phyloP scores from a whole-genome alignment of 345 rosid genomes.

The Passiflora organensis region DNA sequence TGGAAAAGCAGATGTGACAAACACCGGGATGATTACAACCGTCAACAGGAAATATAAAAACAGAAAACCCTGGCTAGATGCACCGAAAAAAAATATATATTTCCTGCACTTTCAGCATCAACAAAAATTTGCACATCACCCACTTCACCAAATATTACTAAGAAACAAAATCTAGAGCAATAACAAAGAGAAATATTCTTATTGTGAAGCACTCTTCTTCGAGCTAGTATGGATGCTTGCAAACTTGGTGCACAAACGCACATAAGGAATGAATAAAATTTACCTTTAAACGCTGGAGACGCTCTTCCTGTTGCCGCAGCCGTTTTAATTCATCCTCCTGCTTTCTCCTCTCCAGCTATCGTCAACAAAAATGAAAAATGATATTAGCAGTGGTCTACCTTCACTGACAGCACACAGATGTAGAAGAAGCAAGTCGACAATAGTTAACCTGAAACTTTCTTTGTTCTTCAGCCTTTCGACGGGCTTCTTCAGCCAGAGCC shows the following conservation, averaged over 20 bases:
- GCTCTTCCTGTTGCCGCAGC: constrained; percentile 86
- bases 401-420: background rate
- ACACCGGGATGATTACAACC: too few relatives aligned
- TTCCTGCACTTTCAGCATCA: too few relatives aligned
- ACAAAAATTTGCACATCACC: too few relatives aligned
- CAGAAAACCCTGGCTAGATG: too few relatives aligned
- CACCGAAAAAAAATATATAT: too few relatives aligned
- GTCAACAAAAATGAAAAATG: background rate
- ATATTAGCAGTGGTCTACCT: background rate
- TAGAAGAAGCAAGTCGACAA: constrained; percentile 11
- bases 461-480: constrained; percentile 96
- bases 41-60: too few relatives aligned
- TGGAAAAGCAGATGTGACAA: background rate
- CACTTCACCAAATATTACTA: background rate
- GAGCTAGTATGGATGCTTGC: too few relatives aligned
- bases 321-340: constrained; percentile 85
- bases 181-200: too few relatives aligned
- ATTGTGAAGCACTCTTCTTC: too few relatives aligned
- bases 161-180: too few relatives aligned
- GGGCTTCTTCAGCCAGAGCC: constrained; percentile 96
- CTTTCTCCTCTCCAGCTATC: constrained; percentile 90
- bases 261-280: background rate
- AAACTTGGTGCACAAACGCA: too few relatives aligned
- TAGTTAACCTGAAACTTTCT: constrained; percentile 71
- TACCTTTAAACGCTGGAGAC: constrained; percentile 83